Percentiles rank a stretch among this genome's conserved stretches.
Evolutionary conservation across 2,329 filamentous ascomycete species (phyloP).

Genomic region (Diaporthe australafricana): DNA sequence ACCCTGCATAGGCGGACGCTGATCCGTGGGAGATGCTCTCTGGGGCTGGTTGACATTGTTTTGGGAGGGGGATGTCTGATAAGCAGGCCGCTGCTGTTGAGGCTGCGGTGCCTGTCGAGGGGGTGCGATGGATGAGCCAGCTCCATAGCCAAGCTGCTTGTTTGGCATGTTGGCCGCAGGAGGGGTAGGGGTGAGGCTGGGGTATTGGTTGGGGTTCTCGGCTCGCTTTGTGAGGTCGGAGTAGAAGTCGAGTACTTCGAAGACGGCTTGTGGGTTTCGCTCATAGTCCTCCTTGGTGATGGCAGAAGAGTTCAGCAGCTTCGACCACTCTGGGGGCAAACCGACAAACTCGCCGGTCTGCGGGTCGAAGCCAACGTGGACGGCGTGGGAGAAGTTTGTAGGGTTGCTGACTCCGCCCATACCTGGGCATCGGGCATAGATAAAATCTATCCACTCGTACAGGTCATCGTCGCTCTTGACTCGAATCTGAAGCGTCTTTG

Average conservation of each 20-base stretch:
- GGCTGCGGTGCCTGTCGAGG: slow-evolving; percentile 70
- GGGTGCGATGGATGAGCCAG: slow-evolving; percentile 71
- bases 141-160: slow-evolving; percentile 72
- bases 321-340: slow-evolving; percentile 95
- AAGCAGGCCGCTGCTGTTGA: slow-evolving; percentile 61
- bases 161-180: slow-evolving; percentile 66
- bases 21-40: slow-evolving; percentile 59
- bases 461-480: slow-evolving; percentile 97
- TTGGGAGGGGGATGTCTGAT: slow-evolving; percentile 52
- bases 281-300: slow-evolving; percentile 99
- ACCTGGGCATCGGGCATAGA: slow-evolving; percentile 94
- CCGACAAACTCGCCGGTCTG: slow-evolving; percentile 95
- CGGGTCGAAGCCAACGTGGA: slow-evolving; percentile 97
- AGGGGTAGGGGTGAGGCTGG: slow-evolving; percentile 76
- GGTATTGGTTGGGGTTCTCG: slow-evolving; percentile 76
- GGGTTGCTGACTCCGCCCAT: slow-evolving; percentile 99
- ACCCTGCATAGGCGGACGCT: slow-evolving; percentile 69
- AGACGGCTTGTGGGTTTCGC: slow-evolving; percentile 89
- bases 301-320: slow-evolving; percentile 92
- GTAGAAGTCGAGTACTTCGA: slow-evolving; percentile 87
- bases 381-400: slow-evolving; percentile 96
- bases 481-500: slow-evolving; percentile 88
- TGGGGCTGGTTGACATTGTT: slow-evolving; percentile 51
- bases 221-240: slow-evolving; percentile 83
- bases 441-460: slow-evolving; percentile 98